Evolutionary conservation across 257 asterid genomes (phyloP).

Genomic region (Solanum paucissectum): DNA sequence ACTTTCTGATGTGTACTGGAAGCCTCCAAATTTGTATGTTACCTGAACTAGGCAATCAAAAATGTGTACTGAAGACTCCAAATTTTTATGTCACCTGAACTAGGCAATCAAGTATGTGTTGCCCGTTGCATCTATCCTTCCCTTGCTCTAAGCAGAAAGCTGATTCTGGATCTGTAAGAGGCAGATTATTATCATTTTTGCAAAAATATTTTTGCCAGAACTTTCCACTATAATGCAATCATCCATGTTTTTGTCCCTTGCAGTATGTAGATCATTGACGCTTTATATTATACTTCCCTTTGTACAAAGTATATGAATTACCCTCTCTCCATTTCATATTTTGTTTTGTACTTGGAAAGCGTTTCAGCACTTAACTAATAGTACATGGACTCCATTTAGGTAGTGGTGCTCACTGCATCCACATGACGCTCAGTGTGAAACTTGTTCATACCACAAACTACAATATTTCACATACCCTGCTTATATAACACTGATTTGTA

Average conservation of each 20-base stretch:
- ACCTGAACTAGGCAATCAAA: neutral
- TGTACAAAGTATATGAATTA: neutral
- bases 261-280: neutral
- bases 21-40: neutral
- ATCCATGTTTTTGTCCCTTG: neutral
- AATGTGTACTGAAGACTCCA: neutral
- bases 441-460: neutral
- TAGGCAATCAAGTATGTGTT: neutral
- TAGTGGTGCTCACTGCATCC: neutral
- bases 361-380: neutral
- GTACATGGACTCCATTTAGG: neutral
- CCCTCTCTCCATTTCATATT: neutral
- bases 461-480: neutral
- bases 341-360: neutral
- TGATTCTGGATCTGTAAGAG: neutral
- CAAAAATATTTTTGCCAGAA: neutral
- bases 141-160: neutral
- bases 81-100: neutral
- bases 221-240: neutral
- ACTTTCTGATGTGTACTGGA: conserved; percentile 9
- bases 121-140: neutral
- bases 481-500: neutral
- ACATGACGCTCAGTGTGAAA: neutral
- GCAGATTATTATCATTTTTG: neutral
- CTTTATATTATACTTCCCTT: neutral